Evolutionary conservation across 306 rosid genomes (phyloP), one percentile per base, ranked within the genome.

Genomic region (Prunus salicina): DNA sequence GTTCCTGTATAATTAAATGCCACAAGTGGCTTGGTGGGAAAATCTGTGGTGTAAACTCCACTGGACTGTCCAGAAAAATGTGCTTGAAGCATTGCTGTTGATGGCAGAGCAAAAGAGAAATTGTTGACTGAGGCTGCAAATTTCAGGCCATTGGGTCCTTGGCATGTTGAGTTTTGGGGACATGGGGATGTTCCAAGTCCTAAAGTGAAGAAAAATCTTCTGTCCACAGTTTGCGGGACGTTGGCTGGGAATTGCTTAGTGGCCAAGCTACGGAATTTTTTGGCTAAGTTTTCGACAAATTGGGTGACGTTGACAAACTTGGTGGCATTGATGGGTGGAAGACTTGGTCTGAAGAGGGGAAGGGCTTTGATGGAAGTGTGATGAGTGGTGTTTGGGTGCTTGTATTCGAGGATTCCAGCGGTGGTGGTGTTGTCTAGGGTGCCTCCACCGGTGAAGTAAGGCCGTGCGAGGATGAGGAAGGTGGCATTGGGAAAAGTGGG

Each of bases 131-230:
- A 74, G 58, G 96, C 92, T 20, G 90, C 76, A 28, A 93, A 93
- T 69, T 89, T 91, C 45, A 91, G 85, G 49, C 24, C 89, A 67
- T 93, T 93, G 41, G 97, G 97, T 11, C 97, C 98, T 80, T 91
- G 97, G 50, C 97, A 93, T 2, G 98, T 91, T 14, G 91, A 78
- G 76, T 93, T 93, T 25, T 72, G 2, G 0, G 97, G 91, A 53
- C 97, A 93, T 7, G 96, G 93, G 67, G 12, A 69, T 0, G 96
- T 93, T 46, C 97, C 98, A 5, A 93, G 88, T 28, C 98, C 98
- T 2, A 91, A 46, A 2, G 91, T 76, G 84, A 93, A 91, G 81
- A 91, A 88, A 30, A 93, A 88, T 0, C 64, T 84, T 61, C 64
- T 83, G 71, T 83, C 96, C 52, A 87, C 88, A 6, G 82, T 85